Base-by-base conservation (phyloP, 768 basidiomycete species). In the Paxillus involutus region DNA sequence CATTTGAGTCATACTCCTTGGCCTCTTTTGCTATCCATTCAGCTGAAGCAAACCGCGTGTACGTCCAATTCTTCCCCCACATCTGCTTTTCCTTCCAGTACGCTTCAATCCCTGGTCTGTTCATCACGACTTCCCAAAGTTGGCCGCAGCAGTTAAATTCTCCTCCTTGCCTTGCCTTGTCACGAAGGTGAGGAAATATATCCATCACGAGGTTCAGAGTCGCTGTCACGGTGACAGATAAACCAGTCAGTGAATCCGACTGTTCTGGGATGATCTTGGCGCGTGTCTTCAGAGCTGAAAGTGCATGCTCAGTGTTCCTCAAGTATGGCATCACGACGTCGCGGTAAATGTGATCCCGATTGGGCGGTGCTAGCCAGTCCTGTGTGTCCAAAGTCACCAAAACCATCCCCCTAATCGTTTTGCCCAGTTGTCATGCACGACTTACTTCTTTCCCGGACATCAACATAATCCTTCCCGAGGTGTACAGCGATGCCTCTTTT, bases 401-500 rank as follows among this genome's bases (percentile, higher is more conserved):
- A 40, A 49, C 32, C 11, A 32, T 26, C 13, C 43, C 43, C 24
- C 40, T 51, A 16, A 44, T 26, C 21, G 19, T 33, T 32, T 21
- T 54, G 9, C 29, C 9, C 6, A n/a, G 41, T 4, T 14, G 29
- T 19, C 8, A n/a, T 12, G 13, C 49, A 39, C 42, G 12, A 10
- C n/a, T 53, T 55, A 64, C 60, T 62, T 49, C 45, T 46, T 54
- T 19, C 9, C n/a, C 21, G 37, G 57, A 52, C 6, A 42, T 6
- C 41, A 42, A 30, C 49, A 55, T 45, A 43, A 36, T 41, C 24
- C 33, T 42, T 52, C 26, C 49, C 49, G 21, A 65, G 49, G 64
- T 59, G 47, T 53, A 68, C 42, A 68, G 40, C 35, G 65, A 66
- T 12, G 61, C 64, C 26, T 66, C 67, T 29, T 45, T 52, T 40